Evolutionary conservation across 208 protist species (phyloP).

Genomic region (Acanthamoeba royreba): DNA sequence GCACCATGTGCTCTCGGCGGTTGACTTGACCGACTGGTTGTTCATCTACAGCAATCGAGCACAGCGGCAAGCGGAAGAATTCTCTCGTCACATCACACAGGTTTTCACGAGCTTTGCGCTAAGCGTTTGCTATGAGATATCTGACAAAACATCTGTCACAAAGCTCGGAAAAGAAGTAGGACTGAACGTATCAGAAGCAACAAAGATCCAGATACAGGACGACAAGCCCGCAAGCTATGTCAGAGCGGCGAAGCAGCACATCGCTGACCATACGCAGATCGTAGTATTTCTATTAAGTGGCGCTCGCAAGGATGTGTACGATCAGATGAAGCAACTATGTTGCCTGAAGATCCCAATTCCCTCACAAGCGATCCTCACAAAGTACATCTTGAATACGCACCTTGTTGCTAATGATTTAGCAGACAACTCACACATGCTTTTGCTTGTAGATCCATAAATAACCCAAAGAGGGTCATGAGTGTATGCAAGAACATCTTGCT

Average conservation of each 20-base stretch:
- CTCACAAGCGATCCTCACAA: neutral
- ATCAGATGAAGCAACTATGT: neutral
- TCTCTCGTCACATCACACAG: neutral
- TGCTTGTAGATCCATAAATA: neutral
- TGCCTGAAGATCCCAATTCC: neutral
- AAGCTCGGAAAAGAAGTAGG: neutral
- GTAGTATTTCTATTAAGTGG: neutral
- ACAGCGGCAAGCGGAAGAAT: neutral
- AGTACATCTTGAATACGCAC: neutral
- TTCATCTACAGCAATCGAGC: neutral
- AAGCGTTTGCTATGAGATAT: neutral
- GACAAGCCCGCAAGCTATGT: neutral
- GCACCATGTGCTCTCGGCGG: neutral
- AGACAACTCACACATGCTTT: too few relatives aligned
- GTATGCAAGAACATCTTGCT: slow-evolving; percentile 40
- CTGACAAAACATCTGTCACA: neutral
- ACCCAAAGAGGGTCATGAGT: neutral
- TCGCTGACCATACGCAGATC: neutral
- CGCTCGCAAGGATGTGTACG: neutral
- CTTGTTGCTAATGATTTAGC: neutral
- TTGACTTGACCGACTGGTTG: neutral
- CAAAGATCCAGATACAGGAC: neutral
- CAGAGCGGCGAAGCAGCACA: neutral
- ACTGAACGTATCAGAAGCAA: neutral
- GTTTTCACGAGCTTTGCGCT: neutral